These are phyloP conservation scores for Decorospora gaudefroyi DNA, from an alignment of 2,329 filamentous ascomycete genomes.

Conservation along the genomic window DNA sequence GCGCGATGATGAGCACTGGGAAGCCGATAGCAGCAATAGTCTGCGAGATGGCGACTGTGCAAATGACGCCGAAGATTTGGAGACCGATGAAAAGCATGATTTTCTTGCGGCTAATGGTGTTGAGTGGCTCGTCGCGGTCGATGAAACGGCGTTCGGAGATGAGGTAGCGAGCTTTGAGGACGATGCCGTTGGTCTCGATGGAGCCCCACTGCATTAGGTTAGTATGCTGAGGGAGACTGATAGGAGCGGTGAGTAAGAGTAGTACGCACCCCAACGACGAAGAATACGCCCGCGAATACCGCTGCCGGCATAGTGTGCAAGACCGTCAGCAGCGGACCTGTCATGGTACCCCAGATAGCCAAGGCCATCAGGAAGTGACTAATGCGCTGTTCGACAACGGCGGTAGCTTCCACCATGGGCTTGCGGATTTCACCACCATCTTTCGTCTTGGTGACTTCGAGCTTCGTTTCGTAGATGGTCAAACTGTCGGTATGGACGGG, in stretches of 20 bases:
- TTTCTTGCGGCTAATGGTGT: conserved; percentile 49
- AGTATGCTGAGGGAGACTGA: not conserved
- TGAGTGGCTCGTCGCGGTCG: conserved; percentile 53
- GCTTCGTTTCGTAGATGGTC: conserved; percentile 45
- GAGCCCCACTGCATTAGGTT: conserved; percentile 47
- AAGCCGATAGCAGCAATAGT: conserved; percentile 63
- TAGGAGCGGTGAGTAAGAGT: not conserved
- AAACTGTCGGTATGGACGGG: conserved; percentile 62
- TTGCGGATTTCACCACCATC: conserved; percentile 51
- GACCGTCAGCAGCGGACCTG: conserved; percentile 56
- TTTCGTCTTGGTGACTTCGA: conserved; percentile 48
- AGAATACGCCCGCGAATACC: conserved; percentile 60
- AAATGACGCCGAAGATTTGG: conserved; percentile 55
- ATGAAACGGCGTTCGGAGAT: conserved; percentile 54
- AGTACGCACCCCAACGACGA: conserved; percentile 56
- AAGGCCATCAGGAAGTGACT: conserved; percentile 60
- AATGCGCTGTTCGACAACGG: conserved; percentile 59
- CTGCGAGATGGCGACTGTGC: conserved; percentile 60
- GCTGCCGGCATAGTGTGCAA: conserved; percentile 58
- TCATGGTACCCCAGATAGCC: conserved; percentile 60
- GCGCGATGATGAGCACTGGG: conserved; percentile 59
- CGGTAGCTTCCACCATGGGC: conserved; percentile 51
- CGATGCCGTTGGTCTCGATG: conserved; percentile 55
- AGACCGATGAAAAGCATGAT: conserved; percentile 56
- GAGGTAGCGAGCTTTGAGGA: conserved; percentile 55